phyloP scores from a whole-genome alignment of 371 early-diverging fungal species.

The Circinella umbellata region DNA sequence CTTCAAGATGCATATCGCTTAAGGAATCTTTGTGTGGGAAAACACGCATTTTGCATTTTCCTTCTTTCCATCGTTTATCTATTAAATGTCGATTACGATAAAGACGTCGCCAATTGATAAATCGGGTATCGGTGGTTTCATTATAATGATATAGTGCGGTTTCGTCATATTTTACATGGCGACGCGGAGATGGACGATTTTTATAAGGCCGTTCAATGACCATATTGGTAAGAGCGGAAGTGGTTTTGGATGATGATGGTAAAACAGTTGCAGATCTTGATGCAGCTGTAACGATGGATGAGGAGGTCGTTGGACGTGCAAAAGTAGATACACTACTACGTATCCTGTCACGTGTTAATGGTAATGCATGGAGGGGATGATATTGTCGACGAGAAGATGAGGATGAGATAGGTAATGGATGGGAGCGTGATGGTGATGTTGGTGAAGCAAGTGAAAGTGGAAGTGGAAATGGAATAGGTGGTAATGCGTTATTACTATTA shows the following conservation, averaged over 20 bases:
- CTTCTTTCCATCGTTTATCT: constrained; percentile 72
- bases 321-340: constrained; percentile 25
- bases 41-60: constrained; percentile 57
- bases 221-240: constrained; percentile 19
- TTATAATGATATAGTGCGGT: constrained; percentile 39
- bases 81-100: constrained; percentile 64
- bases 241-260: constrained; percentile 15
- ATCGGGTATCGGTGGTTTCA: constrained; percentile 41
- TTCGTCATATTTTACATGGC: constrained; percentile 38
- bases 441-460: constrained; percentile 21
- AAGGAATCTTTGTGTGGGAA: constrained; percentile 44
- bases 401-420: constrained; percentile 19
- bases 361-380: background rate
- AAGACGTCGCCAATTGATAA: constrained; percentile 71
- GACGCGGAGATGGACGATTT: constrained; percentile 34
- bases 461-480: constrained; percentile 15
- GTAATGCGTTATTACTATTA: background rate
- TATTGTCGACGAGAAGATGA: background rate
- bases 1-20: constrained; percentile 80
- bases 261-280: too few species aligned
- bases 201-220: constrained; percentile 25
- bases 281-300: background rate
- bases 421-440: constrained; percentile 28
- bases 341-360: constrained; percentile 2
- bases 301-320: background rate